phyloP scores from a whole-genome alignment of 306 rosid genomes.

The Ammopiptanthus mongolicus region DNA sequence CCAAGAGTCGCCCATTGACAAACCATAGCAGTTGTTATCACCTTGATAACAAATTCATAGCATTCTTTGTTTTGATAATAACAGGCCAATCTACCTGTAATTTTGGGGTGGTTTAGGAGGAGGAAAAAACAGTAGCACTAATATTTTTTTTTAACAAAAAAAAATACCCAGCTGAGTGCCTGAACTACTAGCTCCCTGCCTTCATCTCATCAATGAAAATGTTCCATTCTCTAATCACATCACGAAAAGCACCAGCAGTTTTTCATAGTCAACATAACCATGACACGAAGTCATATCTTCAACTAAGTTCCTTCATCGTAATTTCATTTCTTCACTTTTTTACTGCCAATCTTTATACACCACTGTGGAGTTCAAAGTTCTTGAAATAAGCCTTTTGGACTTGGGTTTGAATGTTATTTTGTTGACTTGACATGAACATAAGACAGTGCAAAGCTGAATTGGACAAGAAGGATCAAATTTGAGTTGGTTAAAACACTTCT shows the following conservation, averaged over 20 bases:
- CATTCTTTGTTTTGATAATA: too few species aligned
- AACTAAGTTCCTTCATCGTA: slow-evolving; percentile 3
- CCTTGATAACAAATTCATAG: too few species aligned
- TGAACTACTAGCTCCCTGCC: too few species aligned
- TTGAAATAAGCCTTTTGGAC: neutral
- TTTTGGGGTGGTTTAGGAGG: too few species aligned
- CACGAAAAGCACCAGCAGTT: neutral
- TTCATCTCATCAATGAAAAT: neutral
- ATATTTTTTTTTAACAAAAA: too few species aligned
- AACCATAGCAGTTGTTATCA: too few species aligned
- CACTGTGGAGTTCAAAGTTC: neutral
- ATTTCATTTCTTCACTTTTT: neutral
- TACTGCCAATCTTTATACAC: neutral
- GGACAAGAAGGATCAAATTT: neutral
- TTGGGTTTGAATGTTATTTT: neutral
- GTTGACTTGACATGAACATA: neutral
- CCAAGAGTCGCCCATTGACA: too few species aligned
- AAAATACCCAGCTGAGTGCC: too few species aligned
- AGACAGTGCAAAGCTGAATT: neutral
- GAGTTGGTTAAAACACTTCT: neutral
- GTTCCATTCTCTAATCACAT: neutral
- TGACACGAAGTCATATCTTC: slow-evolving; percentile 15
- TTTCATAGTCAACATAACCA: neutral
- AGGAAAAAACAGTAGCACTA: too few species aligned
- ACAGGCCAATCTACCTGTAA: too few species aligned